A percentile compares a stretch with the other conserved stretches of the same genome.
Evolutionary conservation across 306 rosid genomes (phyloP).

Genomic region (Gleditsia sinensis): DNA sequence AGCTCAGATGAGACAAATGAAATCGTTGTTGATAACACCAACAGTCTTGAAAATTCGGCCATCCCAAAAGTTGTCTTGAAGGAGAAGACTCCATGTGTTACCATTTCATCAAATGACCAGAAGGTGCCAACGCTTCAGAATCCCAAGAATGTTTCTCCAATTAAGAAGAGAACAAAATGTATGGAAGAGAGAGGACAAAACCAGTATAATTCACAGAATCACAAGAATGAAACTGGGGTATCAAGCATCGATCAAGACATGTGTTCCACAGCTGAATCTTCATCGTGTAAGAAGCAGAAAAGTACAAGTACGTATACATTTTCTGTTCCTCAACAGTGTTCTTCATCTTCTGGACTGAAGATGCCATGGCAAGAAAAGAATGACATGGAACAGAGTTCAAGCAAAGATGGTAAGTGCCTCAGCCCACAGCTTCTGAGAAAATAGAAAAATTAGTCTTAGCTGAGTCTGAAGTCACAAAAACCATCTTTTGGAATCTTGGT

Average conservation of each 20-base stretch:
- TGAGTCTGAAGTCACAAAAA: neutral
- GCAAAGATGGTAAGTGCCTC: conserved; percentile 54
- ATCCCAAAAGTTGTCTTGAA: conserved; percentile 48
- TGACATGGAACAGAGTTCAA: conserved; percentile 57
- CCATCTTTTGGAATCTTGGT: neutral
- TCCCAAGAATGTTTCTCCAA: conserved; percentile 34
- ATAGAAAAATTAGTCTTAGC: neutral
- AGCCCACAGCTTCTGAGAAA: neutral
- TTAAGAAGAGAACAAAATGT: conserved; percentile 58
- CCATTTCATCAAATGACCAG: conserved; percentile 90
- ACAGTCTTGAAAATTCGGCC: conserved; percentile 39
- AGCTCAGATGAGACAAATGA: conserved; percentile 58
- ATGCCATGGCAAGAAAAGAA: conserved; percentile 53
- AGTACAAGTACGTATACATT: conserved; percentile 55
- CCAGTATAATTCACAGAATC: conserved; percentile 29
- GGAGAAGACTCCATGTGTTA: conserved; percentile 51
- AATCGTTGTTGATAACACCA: conserved; percentile 71
- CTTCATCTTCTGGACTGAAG: conserved; percentile 59
- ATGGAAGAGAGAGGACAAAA: conserved; percentile 45
- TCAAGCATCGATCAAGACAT: conserved; percentile 58
- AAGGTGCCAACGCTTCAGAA: conserved; percentile 71
- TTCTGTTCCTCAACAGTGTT: conserved; percentile 76
- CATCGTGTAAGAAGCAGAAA: conserved; percentile 63
- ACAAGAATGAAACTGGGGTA: conserved; percentile 36
- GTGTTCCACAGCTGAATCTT: conserved; percentile 84